Percentiles rank a stretch among this genome's conserved stretches.
Conservation (phyloP, 1,139 yeast species). For the Protomyces lactucae-debilis region DNA sequence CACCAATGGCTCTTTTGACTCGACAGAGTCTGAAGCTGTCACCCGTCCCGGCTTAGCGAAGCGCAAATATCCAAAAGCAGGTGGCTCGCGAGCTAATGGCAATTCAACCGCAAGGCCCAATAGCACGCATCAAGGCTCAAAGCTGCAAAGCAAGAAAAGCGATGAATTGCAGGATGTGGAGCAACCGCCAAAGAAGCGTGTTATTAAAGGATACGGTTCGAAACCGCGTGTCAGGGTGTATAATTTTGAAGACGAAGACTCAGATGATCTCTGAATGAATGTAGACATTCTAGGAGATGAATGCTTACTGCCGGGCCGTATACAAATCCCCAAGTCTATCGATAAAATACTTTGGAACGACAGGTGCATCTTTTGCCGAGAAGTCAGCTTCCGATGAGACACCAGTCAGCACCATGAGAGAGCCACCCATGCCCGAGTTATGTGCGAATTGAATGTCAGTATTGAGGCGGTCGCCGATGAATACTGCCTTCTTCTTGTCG, state of each 20-base stretch:
- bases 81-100: too few species aligned
- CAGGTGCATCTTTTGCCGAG: conserved; percentile 44
- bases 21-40: too few species aligned
- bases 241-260: not conserved
- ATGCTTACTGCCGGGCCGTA: conserved; percentile 40
- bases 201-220: not conserved
- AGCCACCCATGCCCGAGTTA: conserved; percentile 72
- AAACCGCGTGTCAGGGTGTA: not conserved
- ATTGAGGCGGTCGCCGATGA: conserved; percentile 93
- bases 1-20: too few species aligned
- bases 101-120: too few species aligned
- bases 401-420: conserved; percentile 83
- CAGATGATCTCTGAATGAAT: not conserved
- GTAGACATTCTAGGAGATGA: not conserved
- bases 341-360: conserved; percentile 65
- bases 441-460: conserved; percentile 92
- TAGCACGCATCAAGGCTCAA: too few species aligned
- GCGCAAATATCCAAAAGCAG: too few species aligned
- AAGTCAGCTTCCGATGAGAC: conserved; percentile 70
- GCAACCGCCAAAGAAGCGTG: not conserved
- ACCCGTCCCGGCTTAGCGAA: too few species aligned
- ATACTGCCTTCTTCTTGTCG: conserved; percentile 63
- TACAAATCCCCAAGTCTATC: conserved; percentile 70
- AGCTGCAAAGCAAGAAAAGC: too few species aligned
- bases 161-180: too few species aligned